These are phyloP conservation scores for Aphanomyces invadans DNA, from an alignment of 352 stramenopile species.

Conservation along the genomic window DNA sequence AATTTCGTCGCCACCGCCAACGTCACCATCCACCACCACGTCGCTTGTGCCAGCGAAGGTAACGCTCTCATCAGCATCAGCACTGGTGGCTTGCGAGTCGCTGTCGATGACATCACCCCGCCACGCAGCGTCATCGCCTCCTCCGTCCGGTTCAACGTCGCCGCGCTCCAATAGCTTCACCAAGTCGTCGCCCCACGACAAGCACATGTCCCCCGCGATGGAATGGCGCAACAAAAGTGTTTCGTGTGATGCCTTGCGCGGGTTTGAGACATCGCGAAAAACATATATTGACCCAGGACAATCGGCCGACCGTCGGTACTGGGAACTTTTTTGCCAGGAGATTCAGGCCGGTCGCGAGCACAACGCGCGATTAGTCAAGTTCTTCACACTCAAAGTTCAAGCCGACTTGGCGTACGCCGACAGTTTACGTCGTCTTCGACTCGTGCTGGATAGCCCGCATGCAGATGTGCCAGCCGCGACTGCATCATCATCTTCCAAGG, in stretches of 20 bases:
- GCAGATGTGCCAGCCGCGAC: slow-evolving; percentile 24
- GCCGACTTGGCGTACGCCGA: slow-evolving; percentile 71
- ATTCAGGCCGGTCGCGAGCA: slow-evolving; percentile 53
- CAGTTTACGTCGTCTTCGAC: slow-evolving; percentile 49
- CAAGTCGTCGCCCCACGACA: slow-evolving; percentile 12
- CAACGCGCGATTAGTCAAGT: slow-evolving; percentile 54
- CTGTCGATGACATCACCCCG: not conserved
- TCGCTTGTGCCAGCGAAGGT: not conserved
- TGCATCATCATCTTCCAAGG: not conserved
- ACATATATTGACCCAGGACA: slow-evolving; percentile 66
- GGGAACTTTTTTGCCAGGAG: slow-evolving; percentile 72
- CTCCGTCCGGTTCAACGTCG: not conserved
- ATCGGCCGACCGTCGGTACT: slow-evolving; percentile 58
- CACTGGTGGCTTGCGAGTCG: slow-evolving; percentile 3
- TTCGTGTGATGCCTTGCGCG: slow-evolving; percentile 49
- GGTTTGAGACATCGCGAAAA: slow-evolving; percentile 57
- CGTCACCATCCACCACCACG: not conserved
- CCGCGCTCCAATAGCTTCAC: slow-evolving; percentile 14
- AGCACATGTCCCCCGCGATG: slow-evolving; percentile 31
- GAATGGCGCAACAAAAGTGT: slow-evolving; percentile 53
- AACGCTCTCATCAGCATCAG: not conserved
- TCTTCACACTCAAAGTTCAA: slow-evolving; percentile 58
- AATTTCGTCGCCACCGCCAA: not conserved
- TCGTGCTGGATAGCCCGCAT: slow-evolving; percentile 35
- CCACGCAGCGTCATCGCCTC: not conserved